These are phyloP conservation scores for Podospora sp. DNA, from an alignment of 495 filamentous ascomycete species.

Conservation along the genomic window DNA sequence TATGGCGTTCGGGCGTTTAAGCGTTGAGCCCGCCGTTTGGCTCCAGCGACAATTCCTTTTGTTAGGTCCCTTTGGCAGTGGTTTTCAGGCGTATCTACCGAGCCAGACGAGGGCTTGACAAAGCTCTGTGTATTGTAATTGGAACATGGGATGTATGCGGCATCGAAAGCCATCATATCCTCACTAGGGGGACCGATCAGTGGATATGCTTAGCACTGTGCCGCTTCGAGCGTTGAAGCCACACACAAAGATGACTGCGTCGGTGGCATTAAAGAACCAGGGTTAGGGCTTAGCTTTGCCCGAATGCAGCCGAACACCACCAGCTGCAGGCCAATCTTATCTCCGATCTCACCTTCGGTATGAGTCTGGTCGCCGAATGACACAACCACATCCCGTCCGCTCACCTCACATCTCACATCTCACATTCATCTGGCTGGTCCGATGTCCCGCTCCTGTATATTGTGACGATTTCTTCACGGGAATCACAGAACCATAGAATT, in stretches of 20 bases:
- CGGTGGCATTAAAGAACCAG: slow-evolving; percentile 1
- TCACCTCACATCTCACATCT: not conserved
- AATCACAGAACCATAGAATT: not conserved
- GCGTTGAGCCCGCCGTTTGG: not conserved
- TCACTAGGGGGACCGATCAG: too few species aligned
- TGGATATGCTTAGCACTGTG: too few species aligned
- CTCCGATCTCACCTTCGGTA: not conserved
- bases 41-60: slow-evolving; percentile 1
- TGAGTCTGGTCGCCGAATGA: slow-evolving; percentile 29
- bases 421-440: not conserved
- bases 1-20: not conserved
- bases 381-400: slow-evolving; percentile 18
- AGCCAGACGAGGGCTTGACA: not conserved
- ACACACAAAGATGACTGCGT: too few species aligned
- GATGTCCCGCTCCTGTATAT: not conserved
- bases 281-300: not conserved
- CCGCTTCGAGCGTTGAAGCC: too few species aligned
- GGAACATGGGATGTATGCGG: not conserved
- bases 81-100: not conserved
- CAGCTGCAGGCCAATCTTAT: slow-evolving; percentile 2
- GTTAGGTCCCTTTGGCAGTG: not conserved
- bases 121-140: not conserved
- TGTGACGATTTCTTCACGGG: not conserved
- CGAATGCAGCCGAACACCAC: not conserved
- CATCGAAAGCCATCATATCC: not conserved